Evolutionary conservation across 805 yeast species (phyloP).

Genomic region (Ogataea trehalophila): DNA sequence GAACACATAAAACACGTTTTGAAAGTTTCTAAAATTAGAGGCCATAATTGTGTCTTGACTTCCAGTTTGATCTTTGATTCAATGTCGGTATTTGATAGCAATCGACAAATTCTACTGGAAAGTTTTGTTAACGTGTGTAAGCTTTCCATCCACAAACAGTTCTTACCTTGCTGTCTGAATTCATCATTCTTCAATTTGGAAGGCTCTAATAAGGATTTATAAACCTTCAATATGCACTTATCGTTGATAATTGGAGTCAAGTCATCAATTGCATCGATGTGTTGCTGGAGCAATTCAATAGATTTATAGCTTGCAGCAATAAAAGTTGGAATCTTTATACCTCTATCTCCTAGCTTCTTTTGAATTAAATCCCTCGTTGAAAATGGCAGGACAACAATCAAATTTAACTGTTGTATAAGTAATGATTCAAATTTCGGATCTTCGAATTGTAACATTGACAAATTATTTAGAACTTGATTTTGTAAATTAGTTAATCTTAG

Average conservation of each 20-base stretch:
- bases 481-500: constrained; percentile 62
- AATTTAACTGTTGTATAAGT: constrained; percentile 49
- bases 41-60: constrained; percentile 31
- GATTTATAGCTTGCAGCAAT: constrained; percentile 52
- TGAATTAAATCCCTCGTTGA: constrained; percentile 54
- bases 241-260: constrained; percentile 38
- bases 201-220: constrained; percentile 49
- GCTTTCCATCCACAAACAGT: constrained; percentile 53
- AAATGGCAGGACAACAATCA: constrained; percentile 54
- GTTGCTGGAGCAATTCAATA: constrained; percentile 34
- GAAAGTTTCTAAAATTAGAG: constrained; percentile 36
- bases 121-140: constrained; percentile 36
- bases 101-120: constrained; percentile 28
- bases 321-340: constrained; percentile 54
- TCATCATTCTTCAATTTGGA: constrained; percentile 41
- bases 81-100: constrained; percentile 10
- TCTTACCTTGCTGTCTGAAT: constrained; percentile 17
- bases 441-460: constrained; percentile 30
- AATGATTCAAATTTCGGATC: constrained; percentile 37
- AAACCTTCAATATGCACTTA: constrained; percentile 39
- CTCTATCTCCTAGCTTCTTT: constrained; percentile 40
- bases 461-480: constrained; percentile 44
- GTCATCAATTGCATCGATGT: constrained; percentile 30
- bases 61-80: constrained; percentile 11
- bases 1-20: constrained; percentile 36